phyloP scores from a whole-genome alignment of 371 early-diverging fungal genomes.

The Mortierella polycephala region DNA sequence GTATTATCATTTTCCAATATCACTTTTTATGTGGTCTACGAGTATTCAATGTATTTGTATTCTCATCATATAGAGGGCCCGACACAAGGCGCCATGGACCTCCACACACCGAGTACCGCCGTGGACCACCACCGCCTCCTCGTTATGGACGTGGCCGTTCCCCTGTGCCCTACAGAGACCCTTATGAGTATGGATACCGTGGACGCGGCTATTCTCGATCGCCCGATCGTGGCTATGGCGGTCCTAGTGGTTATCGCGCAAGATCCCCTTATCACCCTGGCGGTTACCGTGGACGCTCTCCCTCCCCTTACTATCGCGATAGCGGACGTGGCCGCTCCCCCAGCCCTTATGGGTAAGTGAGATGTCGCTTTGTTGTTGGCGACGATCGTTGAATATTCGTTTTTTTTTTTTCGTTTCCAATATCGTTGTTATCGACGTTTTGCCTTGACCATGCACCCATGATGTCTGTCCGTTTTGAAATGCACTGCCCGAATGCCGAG shows the following conservation, averaged over 20 bases:
- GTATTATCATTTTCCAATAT: too few relatives aligned
- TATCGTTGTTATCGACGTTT: too few relatives aligned
- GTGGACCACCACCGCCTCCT: conserved; percentile 56
- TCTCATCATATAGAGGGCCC: conserved; percentile 3
- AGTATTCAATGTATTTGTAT: too few relatives aligned
- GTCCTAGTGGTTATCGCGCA: conserved; percentile 40
- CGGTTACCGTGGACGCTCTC: conserved; percentile 57
- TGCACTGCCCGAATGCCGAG: too few relatives aligned
- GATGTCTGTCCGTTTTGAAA: too few relatives aligned
- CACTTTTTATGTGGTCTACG: not conserved
- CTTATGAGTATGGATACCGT: conserved; percentile 49
- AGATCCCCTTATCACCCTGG: conserved; percentile 51
- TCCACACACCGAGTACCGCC: conserved; percentile 49
- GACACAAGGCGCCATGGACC: conserved; percentile 38
- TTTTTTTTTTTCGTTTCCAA: conserved; percentile 55
- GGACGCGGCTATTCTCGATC: conserved; percentile 59
- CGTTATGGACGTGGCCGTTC: conserved; percentile 56
- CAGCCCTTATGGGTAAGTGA: conserved; percentile 58
- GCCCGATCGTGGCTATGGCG: conserved; percentile 54
- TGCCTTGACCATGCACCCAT: too few relatives aligned
- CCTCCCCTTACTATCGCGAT: conserved; percentile 58
- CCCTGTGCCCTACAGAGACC: conserved; percentile 47
- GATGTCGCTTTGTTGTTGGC: conserved; percentile 53
- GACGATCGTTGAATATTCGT: too few relatives aligned
- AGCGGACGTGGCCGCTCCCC: conserved; percentile 56